Percentiles rank a stretch among this genome's conserved stretches.
These are phyloP conservation scores for Flaveria robusta DNA, from an alignment of 129 eudicot genomes.

Conservation along the genomic window DNA sequence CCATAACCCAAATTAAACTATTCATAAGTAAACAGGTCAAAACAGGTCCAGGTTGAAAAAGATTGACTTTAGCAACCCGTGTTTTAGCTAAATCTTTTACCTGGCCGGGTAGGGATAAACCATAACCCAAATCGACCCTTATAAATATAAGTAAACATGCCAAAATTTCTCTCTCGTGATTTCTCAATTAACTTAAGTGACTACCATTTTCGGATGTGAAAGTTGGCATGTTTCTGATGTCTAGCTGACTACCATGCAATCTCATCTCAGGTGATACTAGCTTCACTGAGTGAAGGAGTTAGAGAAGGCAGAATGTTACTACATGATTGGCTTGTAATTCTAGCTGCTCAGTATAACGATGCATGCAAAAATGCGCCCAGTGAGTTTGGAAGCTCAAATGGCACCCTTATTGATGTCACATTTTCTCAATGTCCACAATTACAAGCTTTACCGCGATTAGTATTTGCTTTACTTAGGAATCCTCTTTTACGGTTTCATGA, in stretches of 20 bases:
- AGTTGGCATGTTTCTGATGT: constrained; percentile 15
- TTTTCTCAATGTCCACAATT: constrained; percentile 89
- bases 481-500: no score
- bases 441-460: no score
- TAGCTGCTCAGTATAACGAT: constrained; percentile 82
- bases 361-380: constrained; percentile 61
- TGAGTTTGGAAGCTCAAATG: constrained; percentile 52
- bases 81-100: neutral
- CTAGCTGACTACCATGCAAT: constrained; percentile 13
- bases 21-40: neutral
- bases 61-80: neutral
- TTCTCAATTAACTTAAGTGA: neutral
- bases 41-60: neutral
- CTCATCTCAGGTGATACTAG: constrained; percentile 69
- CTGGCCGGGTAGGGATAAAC: neutral
- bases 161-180: neutral
- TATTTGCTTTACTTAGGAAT: no score
- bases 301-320: constrained; percentile 84
- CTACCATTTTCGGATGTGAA: neutral
- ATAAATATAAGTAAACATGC: neutral
- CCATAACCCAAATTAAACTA: neutral
- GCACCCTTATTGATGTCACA: constrained; percentile 65
- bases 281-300: constrained; percentile 87
- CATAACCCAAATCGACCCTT: neutral
- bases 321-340: constrained; percentile 99